Evolutionary conservation across 371 early-diverging fungal genomes (phyloP), one percentile per base, ranked within the genome.

Genomic region (Syncephalastrum racemosum): DNA sequence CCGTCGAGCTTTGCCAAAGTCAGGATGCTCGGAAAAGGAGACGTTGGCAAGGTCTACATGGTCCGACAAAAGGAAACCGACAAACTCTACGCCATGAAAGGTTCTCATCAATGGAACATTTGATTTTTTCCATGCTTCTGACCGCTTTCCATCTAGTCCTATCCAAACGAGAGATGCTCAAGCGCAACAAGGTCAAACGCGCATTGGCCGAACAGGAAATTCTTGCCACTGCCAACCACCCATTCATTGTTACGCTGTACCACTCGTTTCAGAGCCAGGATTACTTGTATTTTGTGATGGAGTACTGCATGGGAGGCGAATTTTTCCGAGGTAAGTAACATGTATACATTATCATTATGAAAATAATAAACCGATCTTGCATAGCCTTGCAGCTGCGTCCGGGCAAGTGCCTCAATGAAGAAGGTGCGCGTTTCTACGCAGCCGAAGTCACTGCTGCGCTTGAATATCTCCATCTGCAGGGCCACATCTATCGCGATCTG

Each of bases 241-340:
- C 97, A 4, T 97, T 95, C 76, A 91, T 98, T 66, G 92, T 96
- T 16, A 89, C 96, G 22, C 79, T 98, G 46, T 92, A 94, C 73
- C 92, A 93, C 75, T 88, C 89, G 5, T 96, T 97, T 71, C 94
- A 96, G 68, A 89, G 89, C 53, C 85, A 91, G 53, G 88, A 91
- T 53, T 82, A 95, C 56, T 73, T 97, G 25, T 96, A 92, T 67
- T 86, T 97, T 57, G 87, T 95, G 58, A 92, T 96, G 90, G 98
- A 98, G 63, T 98, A 94, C 75, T 95, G 97, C 61, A 79, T 86
- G 53, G 98, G 99, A 42, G 99, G 99, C 36, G 99, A 98, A 78
- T 94, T 94, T 68, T 94, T 91, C 70, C 71, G 90, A 75, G 91
- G 84, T 84, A 69, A 58, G 49, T 16, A 12, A 22, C 18, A 12